Base-by-base conservation (phyloP, 371 early-diverging fungal species). In the Entomophthora muscae region DNA sequence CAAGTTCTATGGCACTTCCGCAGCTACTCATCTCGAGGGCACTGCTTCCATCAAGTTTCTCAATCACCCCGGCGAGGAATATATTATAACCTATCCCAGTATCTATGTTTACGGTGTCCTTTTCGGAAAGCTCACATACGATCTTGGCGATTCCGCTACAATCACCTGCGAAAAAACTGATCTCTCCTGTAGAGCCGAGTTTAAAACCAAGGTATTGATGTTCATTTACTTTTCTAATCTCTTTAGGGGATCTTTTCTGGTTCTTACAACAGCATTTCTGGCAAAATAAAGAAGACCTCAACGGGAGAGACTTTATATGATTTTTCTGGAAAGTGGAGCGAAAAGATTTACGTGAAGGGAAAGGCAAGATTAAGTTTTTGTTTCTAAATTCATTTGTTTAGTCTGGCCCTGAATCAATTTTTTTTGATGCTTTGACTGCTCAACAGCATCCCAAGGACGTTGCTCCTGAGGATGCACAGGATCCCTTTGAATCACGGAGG, bases 101-200 rank as follows among this genome's bases (percentile, higher is more conserved):
- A 83, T 95, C 66, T 95, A 95, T 72, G 95, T 93, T 2, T 80
- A 95, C 10, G 92, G 93, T 2, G 86, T 96, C 27, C 58, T 85
- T 65, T 88, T 97, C 72, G 97, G 97, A 23, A 94, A 87, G 53
- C 94, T 96, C 93, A 79, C 86, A 59, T 72, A 95, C 67, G 97
- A 96, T 69, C 71, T 95, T 28, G 95, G 95, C 32, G 97, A 95
- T 69, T 69, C 71, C 13, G 81, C 86, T 0, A 73, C 75, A 0
- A 79, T 95, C 2, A 74, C 71, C 52, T 95, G 95, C 68, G 71
- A 74, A 24, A 73, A 85, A 65, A 79, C 76, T 62, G 91, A 86
- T 66, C 75, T 93, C 63, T 64, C 81, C 28, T 88, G 87, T 65
- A 81, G 83, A 56, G 72, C 94, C 28, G 95, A 95, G 59, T 96